These are phyloP conservation scores for Amaranthus palmeri DNA, from an alignment of 148 eudicot species.

Conservation along the genomic window DNA sequence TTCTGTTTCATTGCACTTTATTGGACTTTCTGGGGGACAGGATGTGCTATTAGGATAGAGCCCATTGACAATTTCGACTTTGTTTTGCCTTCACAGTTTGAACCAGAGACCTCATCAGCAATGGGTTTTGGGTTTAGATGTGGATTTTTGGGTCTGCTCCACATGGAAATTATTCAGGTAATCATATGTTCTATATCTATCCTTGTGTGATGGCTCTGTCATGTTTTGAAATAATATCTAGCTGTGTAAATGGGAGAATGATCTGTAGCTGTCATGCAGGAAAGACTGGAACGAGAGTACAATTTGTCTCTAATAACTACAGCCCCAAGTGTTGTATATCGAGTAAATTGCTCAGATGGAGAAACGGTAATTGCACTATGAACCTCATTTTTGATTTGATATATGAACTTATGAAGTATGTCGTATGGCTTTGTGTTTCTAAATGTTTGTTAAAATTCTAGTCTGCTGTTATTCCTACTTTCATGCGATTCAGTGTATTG, in stretches of 20 bases:
- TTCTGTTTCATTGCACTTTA: not conserved
- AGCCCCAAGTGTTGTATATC: slow-evolving; percentile 98
- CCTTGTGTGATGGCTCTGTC: slow-evolving; percentile 7
- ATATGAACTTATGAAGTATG: not conserved
- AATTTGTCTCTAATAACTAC: slow-evolving; percentile 87
- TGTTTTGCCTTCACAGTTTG: slow-evolving; percentile 60
- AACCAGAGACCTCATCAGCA: slow-evolving; percentile 96
- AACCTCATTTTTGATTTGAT: not conserved
- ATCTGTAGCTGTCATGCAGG: slow-evolving; percentile 48
- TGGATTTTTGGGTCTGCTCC: slow-evolving; percentile 96
- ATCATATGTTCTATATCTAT: not conserved
- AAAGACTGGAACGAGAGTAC: slow-evolving; percentile 98
- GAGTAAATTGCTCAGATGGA: slow-evolving; percentile 63
- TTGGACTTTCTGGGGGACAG: not conserved
- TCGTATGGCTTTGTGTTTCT: not conserved
- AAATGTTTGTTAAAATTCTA: not conserved
- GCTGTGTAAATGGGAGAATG: not conserved
- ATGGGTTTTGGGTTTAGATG: slow-evolving; percentile 99
- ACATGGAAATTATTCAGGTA: slow-evolving; percentile 99
- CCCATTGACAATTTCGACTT: slow-evolving; percentile 2
- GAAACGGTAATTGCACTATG: slow-evolving; percentile 54
- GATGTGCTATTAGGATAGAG: slow-evolving; percentile 7
- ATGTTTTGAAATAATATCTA: not conserved
- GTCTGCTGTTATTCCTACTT: not conserved
- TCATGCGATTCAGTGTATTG: not conserved